A percentile compares a stretch with the other conserved stretches of the same genome.
phyloP scores from a whole-genome alignment of 2,329 filamentous ascomycete species.

The Calonectria leucothoes region DNA sequence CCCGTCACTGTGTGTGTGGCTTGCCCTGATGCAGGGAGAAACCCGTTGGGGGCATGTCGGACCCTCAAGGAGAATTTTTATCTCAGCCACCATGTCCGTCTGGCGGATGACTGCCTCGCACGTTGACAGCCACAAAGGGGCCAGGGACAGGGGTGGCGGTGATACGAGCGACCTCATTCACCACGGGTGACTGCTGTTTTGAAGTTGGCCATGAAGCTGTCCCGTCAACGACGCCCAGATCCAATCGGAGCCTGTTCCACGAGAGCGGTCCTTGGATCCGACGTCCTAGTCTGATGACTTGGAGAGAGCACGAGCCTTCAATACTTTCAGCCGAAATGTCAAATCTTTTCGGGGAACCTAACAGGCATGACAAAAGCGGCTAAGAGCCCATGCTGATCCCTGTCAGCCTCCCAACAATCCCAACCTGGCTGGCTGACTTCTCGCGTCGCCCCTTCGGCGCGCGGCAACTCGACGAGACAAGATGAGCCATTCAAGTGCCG shows the following conservation, averaged over 20 bases:
- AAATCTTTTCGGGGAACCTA: slow-evolving; percentile 16
- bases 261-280: slow-evolving; percentile 35
- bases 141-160: slow-evolving; percentile 13
- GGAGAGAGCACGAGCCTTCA: slow-evolving; percentile 5
- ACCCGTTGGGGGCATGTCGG: neutral
- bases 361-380: slow-evolving; percentile 7
- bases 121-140: slow-evolving; percentile 22
- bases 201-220: slow-evolving; percentile 19
- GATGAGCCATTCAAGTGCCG: slow-evolving; percentile 19
- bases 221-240: slow-evolving; percentile 17
- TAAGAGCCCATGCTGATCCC: slow-evolving; percentile 11
- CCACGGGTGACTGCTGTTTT: neutral
- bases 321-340: slow-evolving; percentile 21
- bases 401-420: slow-evolving; percentile 6
- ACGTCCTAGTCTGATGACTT: slow-evolving; percentile 28
- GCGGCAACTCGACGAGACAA: slow-evolving; percentile 15
- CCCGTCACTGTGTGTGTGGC: neutral
- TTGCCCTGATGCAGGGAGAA: slow-evolving; percentile 8
- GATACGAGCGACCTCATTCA: slow-evolving; percentile 21
- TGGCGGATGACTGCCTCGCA: neutral
- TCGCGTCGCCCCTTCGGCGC: neutral
- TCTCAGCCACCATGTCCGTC: slow-evolving; percentile 18
- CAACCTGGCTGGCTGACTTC: neutral
- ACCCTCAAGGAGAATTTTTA: slow-evolving; percentile 23
- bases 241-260: slow-evolving; percentile 42